Evolutionary conservation across 768 basidiomycete species (phyloP), one percentile per base, ranked within the genome.

Genomic region (Tylopilus plumbeoviolaceoides): DNA sequence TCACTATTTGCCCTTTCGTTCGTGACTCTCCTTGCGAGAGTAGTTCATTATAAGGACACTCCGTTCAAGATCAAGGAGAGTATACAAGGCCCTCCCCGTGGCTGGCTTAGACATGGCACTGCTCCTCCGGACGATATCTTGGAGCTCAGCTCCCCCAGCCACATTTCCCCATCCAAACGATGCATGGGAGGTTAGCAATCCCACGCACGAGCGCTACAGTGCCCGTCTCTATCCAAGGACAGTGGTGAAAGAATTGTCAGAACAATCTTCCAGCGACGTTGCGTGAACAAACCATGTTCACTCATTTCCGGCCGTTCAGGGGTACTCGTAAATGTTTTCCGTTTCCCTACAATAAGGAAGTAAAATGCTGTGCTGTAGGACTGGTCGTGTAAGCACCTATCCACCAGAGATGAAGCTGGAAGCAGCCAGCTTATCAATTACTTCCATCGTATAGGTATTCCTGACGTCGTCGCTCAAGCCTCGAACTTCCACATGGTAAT

Each of bases 391-490:
- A 68, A 61, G 78, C 59, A 27, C 38, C 4, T 1, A 9, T 25
- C 15, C 23, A 25, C 31, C 31, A n/a, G n/a, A n/a, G n/a, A n/a
- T n/a, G n/a, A n/a, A n/a, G n/a, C n/a, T n/a, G n/a, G 5, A 33
- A 28, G 27, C 27, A 8, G 8, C 27, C 27, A 4, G 27, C 27
- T 28, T 5, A 28, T 28, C 27, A 5, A 8, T 5, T 12, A 7
- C 18, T 6, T 47, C 9, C 4, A 21, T 30, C 15, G 27, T 17
- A n/a, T 47, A 59, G 86, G 71, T 11, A 72, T 75, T 59, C 87
- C 86, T 9, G 87, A 89, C 57, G 84, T 89, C 30, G 70, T 85
- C 0, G 84, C 87, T 0, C 84, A 84, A 61, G 73, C 75, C 1
- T 60, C 64, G 40, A 63, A 68, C 35, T 87, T 80, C 74, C 65